Evolutionary conservation across 116 monocot species (phyloP).

Genomic region (Papilionanthe hybrid): DNA sequence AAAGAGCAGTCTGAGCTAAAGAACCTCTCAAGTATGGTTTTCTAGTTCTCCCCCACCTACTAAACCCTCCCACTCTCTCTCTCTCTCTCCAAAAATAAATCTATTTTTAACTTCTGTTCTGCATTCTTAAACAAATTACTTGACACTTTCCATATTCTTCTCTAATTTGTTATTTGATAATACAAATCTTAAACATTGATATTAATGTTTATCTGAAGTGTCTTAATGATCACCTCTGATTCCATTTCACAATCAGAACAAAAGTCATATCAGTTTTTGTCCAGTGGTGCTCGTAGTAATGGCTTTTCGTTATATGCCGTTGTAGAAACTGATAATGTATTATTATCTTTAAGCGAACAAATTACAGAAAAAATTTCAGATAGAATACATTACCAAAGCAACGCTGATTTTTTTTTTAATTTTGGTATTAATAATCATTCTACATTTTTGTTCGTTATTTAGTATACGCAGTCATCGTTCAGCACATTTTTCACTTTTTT

Average conservation of each 20-base stretch:
- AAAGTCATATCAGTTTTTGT: neutral
- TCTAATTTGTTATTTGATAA: neutral
- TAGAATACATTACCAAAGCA: neutral
- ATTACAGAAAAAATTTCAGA: neutral
- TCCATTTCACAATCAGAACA: neutral
- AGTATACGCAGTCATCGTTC: neutral
- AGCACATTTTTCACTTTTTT: neutral
- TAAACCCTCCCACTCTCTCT: neutral
- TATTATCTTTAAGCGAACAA: neutral
- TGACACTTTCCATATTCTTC: neutral
- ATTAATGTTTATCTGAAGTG: neutral
- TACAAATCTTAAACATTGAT: neutral
- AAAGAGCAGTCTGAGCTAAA: slow-evolving; percentile 65
- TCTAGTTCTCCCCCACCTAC: neutral
- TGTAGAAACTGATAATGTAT: neutral
- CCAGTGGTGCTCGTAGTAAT: neutral
- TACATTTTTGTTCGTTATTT: neutral
- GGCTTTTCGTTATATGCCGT: neutral
- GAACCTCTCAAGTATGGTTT: slow-evolving; percentile 64
- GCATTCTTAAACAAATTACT: neutral
- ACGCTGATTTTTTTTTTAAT: neutral
- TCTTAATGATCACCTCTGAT: neutral
- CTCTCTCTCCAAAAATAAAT: no score
- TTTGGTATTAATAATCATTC: neutral
- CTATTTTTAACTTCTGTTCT: neutral